A percentile compares a stretch with the other conserved stretches of the same genome.
Evolutionary conservation across 2,329 filamentous ascomycete genomes (phyloP).

Genomic region (Xenosphaeropsis pyriputrescens): DNA sequence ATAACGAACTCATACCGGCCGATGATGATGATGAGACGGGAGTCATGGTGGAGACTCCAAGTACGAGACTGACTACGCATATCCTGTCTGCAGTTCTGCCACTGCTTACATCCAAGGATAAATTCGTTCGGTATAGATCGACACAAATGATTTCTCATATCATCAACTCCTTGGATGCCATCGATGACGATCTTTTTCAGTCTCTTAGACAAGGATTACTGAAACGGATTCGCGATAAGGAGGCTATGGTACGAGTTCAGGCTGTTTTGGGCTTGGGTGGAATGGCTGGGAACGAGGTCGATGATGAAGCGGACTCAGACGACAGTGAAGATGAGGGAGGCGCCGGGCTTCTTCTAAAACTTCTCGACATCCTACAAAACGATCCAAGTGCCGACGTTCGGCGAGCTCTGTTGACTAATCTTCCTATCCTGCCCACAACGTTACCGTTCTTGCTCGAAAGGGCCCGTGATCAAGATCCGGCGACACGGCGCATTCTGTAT

Average conservation of each 20-base stretch:
- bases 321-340: conserved; percentile 54
- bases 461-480: conserved; percentile 74
- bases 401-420: conserved; percentile 72
- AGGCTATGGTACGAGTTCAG: conserved; percentile 81
- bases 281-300: conserved; percentile 64
- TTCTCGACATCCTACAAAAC: conserved; percentile 81
- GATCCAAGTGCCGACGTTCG: conserved; percentile 90
- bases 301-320: conserved; percentile 54
- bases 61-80: conserved; percentile 59
- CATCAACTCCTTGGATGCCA: conserved; percentile 80
- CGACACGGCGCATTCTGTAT: conserved; percentile 76
- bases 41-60: conserved; percentile 69
- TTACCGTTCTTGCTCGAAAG: conserved; percentile 81
- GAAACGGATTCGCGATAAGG: conserved; percentile 84
- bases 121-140: conserved; percentile 76
- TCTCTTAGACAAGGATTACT: conserved; percentile 65
- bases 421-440: conserved; percentile 73
- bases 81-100: conserved; percentile 63
- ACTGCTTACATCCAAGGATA: conserved; percentile 77
- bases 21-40: conserved; percentile 55
- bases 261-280: conserved; percentile 82
- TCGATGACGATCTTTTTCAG: conserved; percentile 85
- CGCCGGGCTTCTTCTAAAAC: conserved; percentile 62
- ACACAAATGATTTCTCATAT: conserved; percentile 85
- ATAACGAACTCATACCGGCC: conserved; percentile 47